Evolutionary conservation across 1,284 basidiomycete species (phyloP).

Genomic region (Boletellus dicymbophilus): DNA sequence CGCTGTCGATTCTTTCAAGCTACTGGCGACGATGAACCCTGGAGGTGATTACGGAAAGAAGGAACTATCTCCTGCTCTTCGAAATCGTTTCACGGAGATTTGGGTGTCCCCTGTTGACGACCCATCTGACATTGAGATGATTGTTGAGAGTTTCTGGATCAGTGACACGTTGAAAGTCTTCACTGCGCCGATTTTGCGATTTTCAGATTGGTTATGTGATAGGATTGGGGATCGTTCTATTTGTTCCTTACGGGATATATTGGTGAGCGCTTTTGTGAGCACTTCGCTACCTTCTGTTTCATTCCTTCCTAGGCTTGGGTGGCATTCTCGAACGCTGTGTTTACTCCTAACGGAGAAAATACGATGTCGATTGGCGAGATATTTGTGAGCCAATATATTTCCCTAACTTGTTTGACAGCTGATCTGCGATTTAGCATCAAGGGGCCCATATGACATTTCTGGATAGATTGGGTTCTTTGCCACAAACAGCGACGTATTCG

Average conservation of each 20-base stretch:
- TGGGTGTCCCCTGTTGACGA: constrained; percentile 94
- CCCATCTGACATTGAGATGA: constrained; percentile 76
- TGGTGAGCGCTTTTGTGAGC: constrained; percentile 53
- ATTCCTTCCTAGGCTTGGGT: constrained; percentile 79
- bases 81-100: constrained; percentile 99
- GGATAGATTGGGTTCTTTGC: constrained; percentile 80
- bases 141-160: constrained; percentile 77
- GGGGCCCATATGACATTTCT: constrained; percentile 86
- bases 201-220: constrained; percentile 78
- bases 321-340: constrained; percentile 77
- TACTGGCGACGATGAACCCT: constrained; percentile 99
- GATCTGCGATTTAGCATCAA: constrained; percentile 61
- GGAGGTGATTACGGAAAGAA: constrained; percentile 99
- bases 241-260: constrained; percentile 84
- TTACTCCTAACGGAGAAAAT: constrained; percentile 35
- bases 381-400: constrained; percentile 61
- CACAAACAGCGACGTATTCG: constrained; percentile 64
- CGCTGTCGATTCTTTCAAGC: constrained; percentile 77
- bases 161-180: constrained; percentile 56
- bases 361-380: constrained; percentile 51
- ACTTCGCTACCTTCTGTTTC: constrained; percentile 6
- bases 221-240: constrained; percentile 70
- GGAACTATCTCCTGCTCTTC: constrained; percentile 94
- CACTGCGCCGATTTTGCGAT: constrained; percentile 75
- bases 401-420: constrained; percentile 3